These are phyloP conservation scores for Arthrobotrys pseudoclavata DNA, from an alignment of 2,329 filamentous ascomycete species.

Conservation along the genomic window DNA sequence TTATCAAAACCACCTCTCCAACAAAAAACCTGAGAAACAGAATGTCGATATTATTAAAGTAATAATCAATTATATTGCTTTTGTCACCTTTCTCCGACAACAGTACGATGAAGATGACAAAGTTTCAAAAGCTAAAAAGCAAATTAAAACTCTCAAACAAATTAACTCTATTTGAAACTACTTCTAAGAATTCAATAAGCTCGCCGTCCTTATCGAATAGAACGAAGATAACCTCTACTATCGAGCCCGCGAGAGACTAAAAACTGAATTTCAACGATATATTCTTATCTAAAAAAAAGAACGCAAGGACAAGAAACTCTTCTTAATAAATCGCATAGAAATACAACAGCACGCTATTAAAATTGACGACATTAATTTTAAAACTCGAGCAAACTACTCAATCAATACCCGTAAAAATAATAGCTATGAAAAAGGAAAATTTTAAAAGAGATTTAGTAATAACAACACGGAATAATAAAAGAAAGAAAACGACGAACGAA, in stretches of 20 bases:
- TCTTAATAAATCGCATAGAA: not conserved
- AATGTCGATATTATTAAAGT: not conserved
- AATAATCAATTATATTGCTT: not conserved
- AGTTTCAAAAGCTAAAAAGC: not conserved
- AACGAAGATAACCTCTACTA: not conserved
- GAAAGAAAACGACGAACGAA: not conserved
- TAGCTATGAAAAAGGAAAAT: not conserved
- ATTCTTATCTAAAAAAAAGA: not conserved
- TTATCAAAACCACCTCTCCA: not conserved
- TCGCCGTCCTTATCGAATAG: not conserved
- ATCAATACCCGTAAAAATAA: not conserved
- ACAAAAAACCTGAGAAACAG: not conserved
- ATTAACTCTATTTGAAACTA: not conserved
- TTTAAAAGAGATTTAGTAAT: not conserved
- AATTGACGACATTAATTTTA: conserved; percentile 1
- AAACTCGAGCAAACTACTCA: not conserved
- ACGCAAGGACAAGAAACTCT: not conserved
- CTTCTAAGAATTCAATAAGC: not conserved
- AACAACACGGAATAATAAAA: not conserved
- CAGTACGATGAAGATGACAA: not conserved
- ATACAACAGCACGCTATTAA: not conserved
- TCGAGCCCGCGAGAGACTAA: not conserved
- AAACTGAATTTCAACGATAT: not conserved
- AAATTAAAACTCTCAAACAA: not conserved
- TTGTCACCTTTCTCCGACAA: not conserved